Percentiles rank a stretch among this genome's conserved stretches.
phyloP scores from a whole-genome alignment of 805 yeast species.

The Teunomyces kruisii region DNA sequence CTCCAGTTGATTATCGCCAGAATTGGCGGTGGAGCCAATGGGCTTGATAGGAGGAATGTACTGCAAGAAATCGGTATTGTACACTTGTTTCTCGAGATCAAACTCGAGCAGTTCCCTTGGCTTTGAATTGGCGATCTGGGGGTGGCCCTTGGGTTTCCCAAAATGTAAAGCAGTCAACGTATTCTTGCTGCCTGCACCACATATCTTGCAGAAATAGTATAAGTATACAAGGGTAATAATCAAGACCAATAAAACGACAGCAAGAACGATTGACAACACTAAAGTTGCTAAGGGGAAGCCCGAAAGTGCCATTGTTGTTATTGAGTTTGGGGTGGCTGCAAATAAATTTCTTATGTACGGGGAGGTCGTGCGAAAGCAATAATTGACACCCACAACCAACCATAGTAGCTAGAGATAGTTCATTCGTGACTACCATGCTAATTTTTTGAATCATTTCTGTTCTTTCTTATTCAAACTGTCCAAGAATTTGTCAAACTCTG shows the following conservation, averaged over 20 bases:
- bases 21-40: background rate
- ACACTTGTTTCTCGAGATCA: background rate
- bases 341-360: background rate
- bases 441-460: background rate
- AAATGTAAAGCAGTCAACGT: background rate
- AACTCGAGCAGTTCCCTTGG: background rate
- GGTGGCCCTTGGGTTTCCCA: background rate
- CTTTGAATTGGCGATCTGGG: background rate
- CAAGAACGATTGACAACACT: background rate
- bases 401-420: too few species aligned
- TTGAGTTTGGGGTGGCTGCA: background rate
- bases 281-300: slow-evolving; percentile 1
- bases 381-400: background rate
- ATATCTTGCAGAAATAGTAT: background rate
- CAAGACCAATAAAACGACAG: background rate
- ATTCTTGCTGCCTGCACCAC: background rate
- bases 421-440: too few species aligned
- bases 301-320: background rate
- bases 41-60: background rate
- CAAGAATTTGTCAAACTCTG: slow-evolving; percentile 20
- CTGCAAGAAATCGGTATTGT: background rate
- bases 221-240: background rate
- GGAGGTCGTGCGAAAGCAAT: background rate
- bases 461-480: background rate
- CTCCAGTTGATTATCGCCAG: background rate